Evolutionary conservation across 139 green algal genomes (phyloP), one percentile per base, ranked within the genome.

Genomic region (Pycnococcus provasolii): DNA sequence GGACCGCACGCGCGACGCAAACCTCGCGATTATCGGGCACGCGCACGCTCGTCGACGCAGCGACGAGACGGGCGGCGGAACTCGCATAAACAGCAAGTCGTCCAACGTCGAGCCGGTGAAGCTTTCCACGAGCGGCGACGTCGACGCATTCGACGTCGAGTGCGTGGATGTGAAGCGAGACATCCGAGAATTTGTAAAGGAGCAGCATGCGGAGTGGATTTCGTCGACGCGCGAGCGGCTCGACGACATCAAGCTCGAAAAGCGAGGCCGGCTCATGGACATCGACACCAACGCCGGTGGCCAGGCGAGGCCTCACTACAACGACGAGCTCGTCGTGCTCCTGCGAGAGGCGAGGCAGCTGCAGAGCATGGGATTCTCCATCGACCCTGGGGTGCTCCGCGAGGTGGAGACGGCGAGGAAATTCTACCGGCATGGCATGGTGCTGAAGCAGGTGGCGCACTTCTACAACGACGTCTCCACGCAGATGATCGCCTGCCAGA

Each of bases 401-500:
- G 84, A 87, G 67, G 83, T 88, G 60, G 72, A 88, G 3, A 81
- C 78, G 1, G 85, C 85, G 1, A 68, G 71, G 60, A 83, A 82
- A 67, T 88, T 91, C 57, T 89, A 88, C 76, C 62, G 81, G 52
- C 88, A 92, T 50, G 82, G 85, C 59, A 83, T 90, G 82, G 81
- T 89, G 61, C 68, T 92, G 52, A 84, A 87, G 64, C 86, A 89
- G 70, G 81, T 89, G 58, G 87, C 82, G 54, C 87, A 91, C 78
- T 94, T 91, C 58, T 89, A 94, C 85, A 92, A 91, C 80, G 81
- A 90, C 73, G 87, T 90, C 53, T 62, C 71, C 2, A 86, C 80
- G 0, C 73, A 92, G 73, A 91, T 92, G 75, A 81, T 92, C 11
- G 69, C 74, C 0, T 89, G 81, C 68, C 87, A 92, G 78, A 92